phyloP scores from a whole-genome alignment of 345 rosid genomes.

The Rhizophora mangle region DNA sequence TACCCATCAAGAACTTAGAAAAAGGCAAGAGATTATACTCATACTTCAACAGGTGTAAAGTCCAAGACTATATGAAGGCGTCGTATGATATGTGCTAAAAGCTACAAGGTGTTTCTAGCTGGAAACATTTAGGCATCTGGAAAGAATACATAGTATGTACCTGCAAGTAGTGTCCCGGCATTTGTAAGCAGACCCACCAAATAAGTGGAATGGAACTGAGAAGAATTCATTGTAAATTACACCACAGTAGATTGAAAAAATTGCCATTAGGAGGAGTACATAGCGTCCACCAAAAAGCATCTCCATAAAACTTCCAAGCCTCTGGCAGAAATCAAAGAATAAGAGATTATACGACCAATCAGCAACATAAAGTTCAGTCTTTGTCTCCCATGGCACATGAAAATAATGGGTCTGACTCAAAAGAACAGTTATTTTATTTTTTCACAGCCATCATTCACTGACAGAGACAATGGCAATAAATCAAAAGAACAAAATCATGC shows the following conservation, averaged over 20 bases:
- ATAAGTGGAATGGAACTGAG: conserved; percentile 92
- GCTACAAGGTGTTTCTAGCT: not conserved
- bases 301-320: conserved; percentile 99
- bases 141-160: conserved; percentile 21
- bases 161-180: conserved; percentile 85
- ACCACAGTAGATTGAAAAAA: conserved; percentile 95
- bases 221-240: conserved; percentile 96
- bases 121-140: not conserved
- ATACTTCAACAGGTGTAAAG: not conserved
- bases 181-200: conserved; percentile 91
- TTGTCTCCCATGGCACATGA: too few species aligned
- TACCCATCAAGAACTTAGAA: not conserved
- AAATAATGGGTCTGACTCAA: too few species aligned
- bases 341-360: not conserved
- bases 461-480: too few species aligned
- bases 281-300: conserved; percentile 97
- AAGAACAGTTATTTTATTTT: too few species aligned
- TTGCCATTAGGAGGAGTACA: conserved; percentile 81
- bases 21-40: not conserved
- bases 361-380: not conserved
- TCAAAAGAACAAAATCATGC: too few species aligned
- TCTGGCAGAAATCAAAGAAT: conserved; percentile 41
- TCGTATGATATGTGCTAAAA: conserved; percentile 4
- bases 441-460: too few species aligned
- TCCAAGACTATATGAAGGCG: not conserved